These are phyloP conservation scores for Yamadazyma dendronema DNA, from an alignment of 1,139 yeast genomes.

Conservation along the genomic window DNA sequence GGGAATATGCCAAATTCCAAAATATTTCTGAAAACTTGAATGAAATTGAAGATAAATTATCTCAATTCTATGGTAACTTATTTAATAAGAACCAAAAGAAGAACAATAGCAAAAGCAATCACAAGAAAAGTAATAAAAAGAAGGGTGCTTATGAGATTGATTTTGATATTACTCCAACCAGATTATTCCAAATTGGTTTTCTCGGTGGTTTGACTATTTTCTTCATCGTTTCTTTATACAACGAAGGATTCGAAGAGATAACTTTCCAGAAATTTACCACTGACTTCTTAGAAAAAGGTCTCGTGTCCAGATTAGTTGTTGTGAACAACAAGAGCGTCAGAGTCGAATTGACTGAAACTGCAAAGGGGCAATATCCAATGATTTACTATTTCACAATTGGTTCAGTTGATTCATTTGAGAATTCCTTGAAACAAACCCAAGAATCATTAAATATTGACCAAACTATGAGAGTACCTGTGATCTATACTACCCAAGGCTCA, in stretches of 20 bases:
- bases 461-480: slow-evolving; percentile 76
- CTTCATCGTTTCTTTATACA: slow-evolving; percentile 16
- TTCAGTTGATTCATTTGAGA: slow-evolving; percentile 88
- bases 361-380: slow-evolving; percentile 26
- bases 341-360: slow-evolving; percentile 40
- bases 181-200: slow-evolving; percentile 31
- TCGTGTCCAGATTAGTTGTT: slow-evolving; percentile 36
- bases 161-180: slow-evolving; percentile 26
- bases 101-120: slow-evolving; percentile 7
- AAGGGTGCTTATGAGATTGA: slow-evolving; percentile 22
- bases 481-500: slow-evolving; percentile 70
- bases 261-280: slow-evolving; percentile 47
- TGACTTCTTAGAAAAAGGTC: slow-evolving; percentile 38
- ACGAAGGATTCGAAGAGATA: slow-evolving; percentile 30
- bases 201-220: slow-evolving; percentile 26
- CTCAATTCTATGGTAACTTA: slow-evolving; percentile 15
- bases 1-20: slow-evolving; percentile 22
- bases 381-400: slow-evolving; percentile 71
- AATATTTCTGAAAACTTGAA: slow-evolving; percentile 12
- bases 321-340: slow-evolving; percentile 39
- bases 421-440: slow-evolving; percentile 74
- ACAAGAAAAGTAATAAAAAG: slow-evolving; percentile 9
- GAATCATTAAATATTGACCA: slow-evolving; percentile 62
- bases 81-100: slow-evolving; percentile 8
- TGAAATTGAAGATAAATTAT: slow-evolving; percentile 16